Base-by-base conservation (phyloP, 2,329 filamentous ascomycete genomes). In the Sclerotinia borealis region DNA sequence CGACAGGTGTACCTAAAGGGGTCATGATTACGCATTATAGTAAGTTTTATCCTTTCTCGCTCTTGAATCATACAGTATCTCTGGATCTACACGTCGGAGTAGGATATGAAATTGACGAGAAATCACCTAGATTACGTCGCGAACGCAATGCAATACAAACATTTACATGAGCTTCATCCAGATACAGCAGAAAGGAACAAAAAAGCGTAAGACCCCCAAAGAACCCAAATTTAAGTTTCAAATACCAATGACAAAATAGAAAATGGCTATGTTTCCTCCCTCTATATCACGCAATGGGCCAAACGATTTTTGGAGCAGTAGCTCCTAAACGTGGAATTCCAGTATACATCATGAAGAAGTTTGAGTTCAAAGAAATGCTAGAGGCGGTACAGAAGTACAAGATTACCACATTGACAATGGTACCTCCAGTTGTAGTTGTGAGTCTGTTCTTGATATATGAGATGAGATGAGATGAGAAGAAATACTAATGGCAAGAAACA, bases 1-100 rank as follows among this genome's bases (percentile, higher is more conserved):
- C 92, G 0, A 96, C 92, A 0, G 91, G 92, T 8, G 80, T 92
- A 4, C 90, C 91, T 6, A 96, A 96, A 74, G 92, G 91, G 13
- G 91, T 95, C 22, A 66, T 61, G 49, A 41, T 54, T 9, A 55
- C 48, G 6, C 95, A 96, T 75, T 96, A 93, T 76, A 90, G 85
- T 67, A 50, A 31, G 58, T n/a, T 49, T 5, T 37, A n/a, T n/a
- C n/a, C n/a, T n/a, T n/a, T n/a, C n/a, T n/a, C n/a, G n/a, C n/a
- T n/a, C n/a, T n/a, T n/a, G n/a, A n/a, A n/a, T n/a, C n/a, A n/a
- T n/a, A n/a, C n/a, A n/a, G n/a, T n/a, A n/a, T n/a, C n/a, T n/a
- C n/a, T n/a, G n/a, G n/a, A n/a, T n/a, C n/a, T n/a, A n/a, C n/a
- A n/a, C n/a, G 2, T 9, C 19, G 2, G 17, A 2, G 10, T 22